Evolutionary conservation across 352 stramenopile species (phyloP).

Genomic region (Globisporangium mamillatum): DNA sequence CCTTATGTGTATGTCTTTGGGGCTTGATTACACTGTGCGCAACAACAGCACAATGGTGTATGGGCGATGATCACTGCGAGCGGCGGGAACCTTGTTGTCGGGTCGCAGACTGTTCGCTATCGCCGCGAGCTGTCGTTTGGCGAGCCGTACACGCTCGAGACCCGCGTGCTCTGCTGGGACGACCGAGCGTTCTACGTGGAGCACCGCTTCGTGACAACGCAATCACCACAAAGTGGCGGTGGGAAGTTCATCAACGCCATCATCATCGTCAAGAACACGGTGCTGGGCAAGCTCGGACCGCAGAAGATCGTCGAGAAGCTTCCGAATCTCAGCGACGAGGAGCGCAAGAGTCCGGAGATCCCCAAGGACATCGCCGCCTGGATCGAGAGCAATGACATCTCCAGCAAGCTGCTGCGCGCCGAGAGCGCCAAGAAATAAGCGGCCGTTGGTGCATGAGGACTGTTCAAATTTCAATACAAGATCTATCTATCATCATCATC

Average conservation of each 20-base stretch:
- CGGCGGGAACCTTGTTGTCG: slow-evolving; percentile 78
- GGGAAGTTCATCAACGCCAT: slow-evolving; percentile 80
- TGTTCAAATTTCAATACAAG: not conserved
- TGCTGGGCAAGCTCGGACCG: slow-evolving; percentile 61
- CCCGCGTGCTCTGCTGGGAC: slow-evolving; percentile 80
- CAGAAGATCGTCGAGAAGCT: slow-evolving; percentile 65
- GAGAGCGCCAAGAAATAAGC: slow-evolving; percentile 19
- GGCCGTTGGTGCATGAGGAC: not conserved
- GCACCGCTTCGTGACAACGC: slow-evolving; percentile 77
- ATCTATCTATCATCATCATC: not conserved
- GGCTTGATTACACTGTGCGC: not conserved
- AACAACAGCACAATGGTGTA: slow-evolving; percentile 53
- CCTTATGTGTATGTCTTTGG: not conserved
- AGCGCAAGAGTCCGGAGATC: slow-evolving; percentile 36
- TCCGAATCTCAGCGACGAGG: slow-evolving; percentile 25
- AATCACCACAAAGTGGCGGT: slow-evolving; percentile 12
- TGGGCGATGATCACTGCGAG: slow-evolving; percentile 54
- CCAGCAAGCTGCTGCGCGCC: slow-evolving; percentile 62
- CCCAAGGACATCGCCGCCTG: slow-evolving; percentile 54
- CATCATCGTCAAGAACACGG: slow-evolving; percentile 85
- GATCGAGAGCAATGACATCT: slow-evolving; percentile 76
- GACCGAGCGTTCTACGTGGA: slow-evolving; percentile 83
- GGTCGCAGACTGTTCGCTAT: slow-evolving; percentile 78
- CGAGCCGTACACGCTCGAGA: slow-evolving; percentile 66
- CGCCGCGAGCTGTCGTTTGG: slow-evolving; percentile 74